Conservation (phyloP, 331 rosid genomes). For the Malus hybrid region DNA sequence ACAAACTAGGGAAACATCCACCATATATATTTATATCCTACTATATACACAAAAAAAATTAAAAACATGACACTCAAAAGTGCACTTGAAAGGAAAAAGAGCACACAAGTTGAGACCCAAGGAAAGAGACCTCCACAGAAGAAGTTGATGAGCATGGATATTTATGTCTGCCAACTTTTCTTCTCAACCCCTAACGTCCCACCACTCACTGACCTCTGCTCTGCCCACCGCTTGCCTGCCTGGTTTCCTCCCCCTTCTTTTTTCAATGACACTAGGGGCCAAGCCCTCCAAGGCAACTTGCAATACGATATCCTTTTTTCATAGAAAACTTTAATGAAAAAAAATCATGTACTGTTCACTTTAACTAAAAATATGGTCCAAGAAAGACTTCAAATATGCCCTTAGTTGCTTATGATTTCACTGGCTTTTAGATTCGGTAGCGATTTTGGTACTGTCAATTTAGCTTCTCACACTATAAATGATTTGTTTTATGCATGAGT, state of each 20-base stretch:
- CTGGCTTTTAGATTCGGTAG: no score
- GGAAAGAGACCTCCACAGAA: not conserved
- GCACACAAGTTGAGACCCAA: not conserved
- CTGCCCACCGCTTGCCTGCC: not conserved
- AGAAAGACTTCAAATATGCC: no score
- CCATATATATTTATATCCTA: not conserved
- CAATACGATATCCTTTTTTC: not conserved
- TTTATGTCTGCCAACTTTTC: not conserved
- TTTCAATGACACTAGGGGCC: not conserved
- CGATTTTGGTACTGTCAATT: no score
- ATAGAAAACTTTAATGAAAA: no score
- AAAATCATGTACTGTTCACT: no score
- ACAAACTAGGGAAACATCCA: not conserved
- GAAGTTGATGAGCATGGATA: not conserved
- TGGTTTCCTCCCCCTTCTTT: not conserved
- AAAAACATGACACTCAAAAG: not conserved
- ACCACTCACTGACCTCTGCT: not conserved
- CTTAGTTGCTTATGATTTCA: no score
- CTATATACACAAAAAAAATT: no score
- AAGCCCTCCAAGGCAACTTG: not conserved
- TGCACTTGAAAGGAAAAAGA: not conserved
- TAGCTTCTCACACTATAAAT: no score
- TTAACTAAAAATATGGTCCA: no score
- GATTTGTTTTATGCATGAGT: no score
- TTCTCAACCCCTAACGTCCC: not conserved